Base-by-base conservation (phyloP, 495 filamentous ascomycete species). In the Neurospora discreta region DNA sequence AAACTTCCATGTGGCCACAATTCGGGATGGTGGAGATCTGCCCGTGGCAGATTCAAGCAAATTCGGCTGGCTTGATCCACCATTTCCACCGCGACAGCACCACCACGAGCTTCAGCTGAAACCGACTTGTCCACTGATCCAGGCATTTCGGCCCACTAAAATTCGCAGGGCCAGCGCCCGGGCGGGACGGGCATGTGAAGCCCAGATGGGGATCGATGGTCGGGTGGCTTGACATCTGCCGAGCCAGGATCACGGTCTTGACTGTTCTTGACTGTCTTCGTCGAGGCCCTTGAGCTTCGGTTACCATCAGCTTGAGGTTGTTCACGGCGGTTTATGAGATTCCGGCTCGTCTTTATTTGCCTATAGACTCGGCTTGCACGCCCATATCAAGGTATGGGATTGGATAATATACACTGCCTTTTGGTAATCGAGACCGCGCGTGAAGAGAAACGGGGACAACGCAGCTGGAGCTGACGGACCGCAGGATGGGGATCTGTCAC, bases 1-100 rank as follows among this genome's bases (percentile, higher is more conserved):
- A 65, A 74, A 71, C 71, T 75, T 78, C 74, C 76, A 78, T 80
- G 75, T 78, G 77, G 77, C 78, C 78, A 80, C 75, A 78, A 71
- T 73, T 33, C 46, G 69, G 60, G 69, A 44, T 42, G 75, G 73
- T 76, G 70, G 76, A 74, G 75, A 72, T 71, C 60, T 58, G 46
- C 60, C 74, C 69, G 71, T 40, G 26, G 52, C 26, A 65, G 52
- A 9, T 36, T 65, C 52, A 65, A 65, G 52, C 52, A 65, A 15
- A 65, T 65, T 65, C 26, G 52, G 26, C 15, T 30, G 52, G 23
- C 13, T 30, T 30, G 52, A 60, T 13, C 52, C 52, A 60, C 52
- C 52, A 60, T 65, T 33, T 18, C 52, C 52, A 60, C 26, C 52
- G 15, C 5, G 26, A 60, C 52, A 65, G 52, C 52, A 65, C 52